Evolutionary conservation across 805 yeast genomes (phyloP).

Genomic region (Candida arabinofermentans): DNA sequence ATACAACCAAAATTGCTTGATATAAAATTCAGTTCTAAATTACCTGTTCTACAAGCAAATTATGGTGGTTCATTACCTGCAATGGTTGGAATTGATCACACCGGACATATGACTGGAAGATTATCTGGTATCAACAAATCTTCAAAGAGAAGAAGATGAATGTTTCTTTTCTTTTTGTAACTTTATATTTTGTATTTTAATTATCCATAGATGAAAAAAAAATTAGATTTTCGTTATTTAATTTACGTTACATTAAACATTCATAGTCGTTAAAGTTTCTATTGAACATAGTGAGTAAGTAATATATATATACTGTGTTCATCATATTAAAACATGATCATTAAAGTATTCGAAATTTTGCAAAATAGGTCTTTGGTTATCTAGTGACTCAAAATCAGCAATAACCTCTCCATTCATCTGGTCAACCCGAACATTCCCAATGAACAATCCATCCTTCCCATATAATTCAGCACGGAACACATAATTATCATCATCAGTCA

Average conservation of each 20-base stretch:
- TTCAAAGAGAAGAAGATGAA: slow-evolving; percentile 14
- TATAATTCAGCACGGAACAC: slow-evolving; percentile 10
- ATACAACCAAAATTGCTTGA: slow-evolving; percentile 32
- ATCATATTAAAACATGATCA: background rate
- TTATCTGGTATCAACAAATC: slow-evolving; percentile 12
- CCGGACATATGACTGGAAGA: slow-evolving; percentile 11
- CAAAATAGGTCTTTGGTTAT: slow-evolving; percentile 2
- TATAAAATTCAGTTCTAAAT: slow-evolving; percentile 32
- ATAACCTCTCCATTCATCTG: slow-evolving; percentile 6
- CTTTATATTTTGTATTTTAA: slow-evolving; percentile 1
- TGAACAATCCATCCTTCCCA: slow-evolving; percentile 10
- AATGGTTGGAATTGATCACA: slow-evolving; percentile 20
- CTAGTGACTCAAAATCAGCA: background rate
- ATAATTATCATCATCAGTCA: slow-evolving; percentile 7
- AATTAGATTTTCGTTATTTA: too few relatives aligned
- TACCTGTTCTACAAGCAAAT: slow-evolving; percentile 71
- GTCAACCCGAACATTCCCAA: slow-evolving; percentile 9
- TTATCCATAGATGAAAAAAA: too few relatives aligned
- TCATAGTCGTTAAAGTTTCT: too few relatives aligned
- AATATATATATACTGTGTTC: too few relatives aligned
- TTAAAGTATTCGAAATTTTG: slow-evolving; percentile 8
- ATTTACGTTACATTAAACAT: too few relatives aligned
- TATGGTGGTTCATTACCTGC: slow-evolving; percentile 82
- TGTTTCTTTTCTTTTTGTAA: background rate
- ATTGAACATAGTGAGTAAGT: too few relatives aligned